phyloP scores from a whole-genome alignment of 177 flowering plant species.

The Vitis hybrid region DNA sequence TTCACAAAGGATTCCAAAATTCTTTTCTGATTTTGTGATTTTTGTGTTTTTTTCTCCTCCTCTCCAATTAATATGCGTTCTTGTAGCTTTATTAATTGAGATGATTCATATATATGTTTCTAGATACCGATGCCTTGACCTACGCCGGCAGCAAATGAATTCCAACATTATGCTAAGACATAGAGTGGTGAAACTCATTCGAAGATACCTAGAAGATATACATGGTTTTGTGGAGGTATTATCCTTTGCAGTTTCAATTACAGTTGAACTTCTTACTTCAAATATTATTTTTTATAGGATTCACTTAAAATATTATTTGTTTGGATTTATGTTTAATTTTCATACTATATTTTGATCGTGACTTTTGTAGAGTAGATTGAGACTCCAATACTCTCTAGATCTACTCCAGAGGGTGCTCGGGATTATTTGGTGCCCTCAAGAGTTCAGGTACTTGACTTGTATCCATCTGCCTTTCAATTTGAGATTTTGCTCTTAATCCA shows the following conservation, averaged over 20 bases:
- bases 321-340: background rate
- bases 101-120: background rate
- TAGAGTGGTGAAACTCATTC: conserved; percentile 77
- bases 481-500: background rate
- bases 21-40: background rate
- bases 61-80: background rate
- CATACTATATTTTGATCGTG: conserved; percentile 27
- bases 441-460: conserved; percentile 69
- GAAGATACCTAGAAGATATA: conserved; percentile 79
- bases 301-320: background rate
- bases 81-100: no score
- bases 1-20: background rate
- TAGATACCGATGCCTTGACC: conserved; percentile 88
- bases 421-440: conserved; percentile 98
- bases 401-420: conserved; percentile 98
- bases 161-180: conserved; percentile 73
- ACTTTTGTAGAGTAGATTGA: conserved; percentile 83
- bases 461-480: conserved; percentile 2
- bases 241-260: conserved; percentile 1
- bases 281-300: background rate
- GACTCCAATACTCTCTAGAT: conserved; percentile 92
- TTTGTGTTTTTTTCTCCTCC: background rate
- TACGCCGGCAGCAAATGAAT: conserved; percentile 81
- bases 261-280: background rate
- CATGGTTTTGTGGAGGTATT: conserved; percentile 90